Base-by-base conservation (phyloP, 2,329 filamentous ascomycete species). In the Penicillium sp. region DNA sequence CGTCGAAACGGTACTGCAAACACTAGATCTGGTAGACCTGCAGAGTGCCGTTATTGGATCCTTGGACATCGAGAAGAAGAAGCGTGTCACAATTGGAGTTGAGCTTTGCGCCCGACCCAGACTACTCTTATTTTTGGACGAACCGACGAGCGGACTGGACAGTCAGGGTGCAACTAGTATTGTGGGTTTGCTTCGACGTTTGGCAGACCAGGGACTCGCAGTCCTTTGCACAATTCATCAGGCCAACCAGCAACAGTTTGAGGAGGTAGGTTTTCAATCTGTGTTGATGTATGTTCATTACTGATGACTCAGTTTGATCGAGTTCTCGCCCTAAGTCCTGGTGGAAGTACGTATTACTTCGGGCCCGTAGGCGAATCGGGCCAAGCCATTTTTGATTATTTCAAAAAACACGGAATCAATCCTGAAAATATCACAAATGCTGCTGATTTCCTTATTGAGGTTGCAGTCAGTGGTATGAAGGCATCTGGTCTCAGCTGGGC, bases 161-260 rank as follows among this genome's bases (percentile, higher is more conserved):
- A 84, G 81, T 14, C 86, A 88, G 60, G 83, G 82, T 2, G 86
- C 87, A 2, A 87, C 80, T 66, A 85, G 80, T 0, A 88, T 89
- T 54, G 79, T 88, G 5, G 78, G 81, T 1, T 85, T 89, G 70
- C 69, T 89, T 27, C 82, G 84, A 73, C 87, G 87, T 61, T 76
- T 89, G 5, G 79, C 84, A 11, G 72, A 79, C 7, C 83, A 85
- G 26, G 86, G 86, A 1, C 81, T 88, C 63, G 86, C 86, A 1
- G 86, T 90, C 57, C 76, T 90, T 44, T 89, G 86, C 70, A 90
- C 86, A 0, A 89, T 89, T 51, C 86, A 89, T 64, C 86, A 89
- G 62, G 86, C 86, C 2, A 86, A 82, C 22, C 84, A 84, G 5
- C 77, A 86, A 24, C 78, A 89, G 4, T 85, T 89, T 49, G 81